Evolutionary conservation across 768 basidiomycete genomes (phyloP), one percentile per base, ranked within the genome.

Genomic region (Dacryopinax spathularia): DNA sequence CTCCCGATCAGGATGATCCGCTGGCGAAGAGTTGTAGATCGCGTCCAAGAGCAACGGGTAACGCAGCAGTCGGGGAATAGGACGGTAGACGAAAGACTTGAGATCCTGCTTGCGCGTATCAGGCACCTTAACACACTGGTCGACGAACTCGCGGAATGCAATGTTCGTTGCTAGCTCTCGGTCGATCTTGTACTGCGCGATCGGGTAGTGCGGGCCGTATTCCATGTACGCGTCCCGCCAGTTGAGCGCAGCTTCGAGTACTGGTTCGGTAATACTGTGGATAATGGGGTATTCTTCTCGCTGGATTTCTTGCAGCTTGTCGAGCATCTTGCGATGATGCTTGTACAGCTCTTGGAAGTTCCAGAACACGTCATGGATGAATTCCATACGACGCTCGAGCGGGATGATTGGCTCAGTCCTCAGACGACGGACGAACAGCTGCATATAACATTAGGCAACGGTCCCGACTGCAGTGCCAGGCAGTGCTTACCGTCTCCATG

Each of bases 221-320:
- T 91, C 88, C 79, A 93, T 84, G 73, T 99, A 99, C 15, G 88
- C 86, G 60, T 90, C 88, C 5, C 89, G 82, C 80, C 95, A 98
- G 68, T 94, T 91, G 65, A 96, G 79, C 1, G 93, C 91, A 2
- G 91, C 91, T 71, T 93, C 87, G 61, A 91, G 84, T 65, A 96
- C 79, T 0, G 91, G 79, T 31, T 90, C 91, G 1, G 90, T 92
- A 64, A 98, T 79, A 63, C 82, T 87, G 59, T 79, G 80, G 63
- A 99, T 86, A 43, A 79, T 71, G 0, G 92, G 91, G 68, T 90
- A 87, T 70, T 95, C 84, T 64, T 96, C 91, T 33, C 87, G 81
- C 73, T 98, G 92, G 41, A 93, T 85, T 43, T 89, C 86, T 67
- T 90, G 85, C 61, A 98, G 80, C 60, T 85, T 81, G 36, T 91